These are phyloP conservation scores for Pelagophyceae sp. DNA, from an alignment of 352 stramenopile genomes.

Conservation along the genomic window DNA sequence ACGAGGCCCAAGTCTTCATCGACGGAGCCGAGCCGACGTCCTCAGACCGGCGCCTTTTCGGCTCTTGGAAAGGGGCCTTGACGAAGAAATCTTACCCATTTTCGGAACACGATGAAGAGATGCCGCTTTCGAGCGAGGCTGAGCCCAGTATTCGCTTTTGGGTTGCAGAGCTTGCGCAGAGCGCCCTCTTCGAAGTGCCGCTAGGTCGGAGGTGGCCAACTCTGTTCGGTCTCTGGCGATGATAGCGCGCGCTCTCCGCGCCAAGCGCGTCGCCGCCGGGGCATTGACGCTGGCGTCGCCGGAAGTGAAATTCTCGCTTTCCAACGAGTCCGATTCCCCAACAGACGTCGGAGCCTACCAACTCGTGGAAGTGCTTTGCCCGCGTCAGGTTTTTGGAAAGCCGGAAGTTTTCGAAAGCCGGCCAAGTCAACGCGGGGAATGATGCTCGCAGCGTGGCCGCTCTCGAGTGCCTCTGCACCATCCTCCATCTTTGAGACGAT, in stretches of 20 bases:
- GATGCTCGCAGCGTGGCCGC: background rate
- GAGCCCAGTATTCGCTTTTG: no score
- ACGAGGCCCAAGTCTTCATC: slow-evolving; percentile 89
- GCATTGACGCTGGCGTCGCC: slow-evolving; percentile 92
- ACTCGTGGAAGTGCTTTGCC: no score
- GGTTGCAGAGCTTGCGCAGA: no score
- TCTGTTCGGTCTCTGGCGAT: slow-evolving; percentile 75
- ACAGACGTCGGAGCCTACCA: slow-evolving; percentile 95
- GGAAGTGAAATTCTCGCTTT: slow-evolving; percentile 90
- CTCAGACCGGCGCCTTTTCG: no score
- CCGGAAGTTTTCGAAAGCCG: background rate
- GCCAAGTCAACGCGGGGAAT: background rate
- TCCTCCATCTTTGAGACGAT: slow-evolving; percentile 35
- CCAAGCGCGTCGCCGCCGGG: slow-evolving; percentile 84
- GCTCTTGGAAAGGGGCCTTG: no score
- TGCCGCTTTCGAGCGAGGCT: no score
- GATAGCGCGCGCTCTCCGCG: slow-evolving; percentile 75
- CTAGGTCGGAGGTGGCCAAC: slow-evolving; percentile 33
- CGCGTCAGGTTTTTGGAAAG: no score
- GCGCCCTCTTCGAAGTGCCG: no score
- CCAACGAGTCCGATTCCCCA: slow-evolving; percentile 96
- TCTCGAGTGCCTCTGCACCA: background rate
- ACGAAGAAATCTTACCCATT: no score
- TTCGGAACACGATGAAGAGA: no score
- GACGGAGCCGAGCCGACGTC: slow-evolving; percentile 54